These are phyloP conservation scores for Vigna angularis DNA, from an alignment of 306 rosid genomes.

Conservation along the genomic window DNA sequence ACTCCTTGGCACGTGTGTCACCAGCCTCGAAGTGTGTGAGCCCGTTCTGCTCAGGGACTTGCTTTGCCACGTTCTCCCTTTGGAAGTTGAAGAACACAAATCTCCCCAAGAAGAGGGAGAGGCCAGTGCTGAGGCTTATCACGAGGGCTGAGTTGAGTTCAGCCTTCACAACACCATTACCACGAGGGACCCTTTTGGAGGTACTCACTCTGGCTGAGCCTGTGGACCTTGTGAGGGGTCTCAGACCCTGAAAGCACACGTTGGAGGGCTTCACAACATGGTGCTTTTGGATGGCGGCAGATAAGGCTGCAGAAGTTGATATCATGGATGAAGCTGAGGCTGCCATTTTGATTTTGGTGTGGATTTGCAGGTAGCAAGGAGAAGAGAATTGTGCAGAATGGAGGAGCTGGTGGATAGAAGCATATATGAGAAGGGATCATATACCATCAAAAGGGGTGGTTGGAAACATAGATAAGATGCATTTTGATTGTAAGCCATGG, in stretches of 20 bases:
- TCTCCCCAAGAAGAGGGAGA: slow-evolving; percentile 88
- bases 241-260: slow-evolving; percentile 81
- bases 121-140: slow-evolving; percentile 96
- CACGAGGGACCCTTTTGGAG: slow-evolving; percentile 33
- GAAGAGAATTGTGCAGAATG: slow-evolving; percentile 6
- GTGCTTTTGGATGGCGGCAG: slow-evolving; percentile 50
- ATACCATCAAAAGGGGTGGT: slow-evolving; percentile 40
- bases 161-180: slow-evolving; percentile 65
- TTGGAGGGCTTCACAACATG: slow-evolving; percentile 53
- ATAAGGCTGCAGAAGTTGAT: slow-evolving; percentile 48
- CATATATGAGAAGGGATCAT: slow-evolving; percentile 27
- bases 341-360: slow-evolving; percentile 50
- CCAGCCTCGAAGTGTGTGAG: slow-evolving; percentile 92
- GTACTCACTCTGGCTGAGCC: slow-evolving; percentile 23
- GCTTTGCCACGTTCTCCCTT: slow-evolving; percentile 96
- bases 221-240: slow-evolving; percentile 47
- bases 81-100: slow-evolving; percentile 99
- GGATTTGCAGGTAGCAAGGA: not conserved
- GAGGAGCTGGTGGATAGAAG: slow-evolving; percentile 5
- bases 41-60: slow-evolving; percentile 98
- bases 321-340: slow-evolving; percentile 62
- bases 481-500: slow-evolving; percentile 44
- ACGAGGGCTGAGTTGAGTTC: slow-evolving; percentile 79
- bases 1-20: slow-evolving; percentile 87
- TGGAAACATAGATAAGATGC: slow-evolving; percentile 41